phyloP scores from a whole-genome alignment of 495 filamentous ascomycete genomes.

The Penicillium cinerascens region DNA sequence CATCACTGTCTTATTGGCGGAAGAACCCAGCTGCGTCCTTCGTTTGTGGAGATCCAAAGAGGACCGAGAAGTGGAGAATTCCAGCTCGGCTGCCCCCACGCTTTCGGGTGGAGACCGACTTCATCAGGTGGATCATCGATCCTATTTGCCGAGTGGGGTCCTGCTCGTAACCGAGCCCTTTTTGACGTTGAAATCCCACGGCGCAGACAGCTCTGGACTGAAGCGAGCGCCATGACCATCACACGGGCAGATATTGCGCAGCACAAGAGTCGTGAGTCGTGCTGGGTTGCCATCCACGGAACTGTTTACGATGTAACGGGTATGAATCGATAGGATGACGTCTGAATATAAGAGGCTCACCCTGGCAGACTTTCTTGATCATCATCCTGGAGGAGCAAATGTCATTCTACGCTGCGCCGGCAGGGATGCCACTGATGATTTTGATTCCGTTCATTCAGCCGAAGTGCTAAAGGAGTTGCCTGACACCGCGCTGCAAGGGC shows the following conservation, averaged over 20 bases:
- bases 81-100: no score
- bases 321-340: constrained; percentile 1
- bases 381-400: constrained; percentile 73
- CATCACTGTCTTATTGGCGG: no score
- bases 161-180: no score
- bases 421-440: constrained; percentile 81
- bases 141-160: no score
- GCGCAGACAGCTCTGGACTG: no score
- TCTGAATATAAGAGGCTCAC: neutral
- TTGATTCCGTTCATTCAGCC: constrained; percentile 75
- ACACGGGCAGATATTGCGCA: constrained; percentile 55
- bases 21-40: neutral
- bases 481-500: constrained; percentile 15
- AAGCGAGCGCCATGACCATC: constrained; percentile 11
- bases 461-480: constrained; percentile 41
- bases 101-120: no score
- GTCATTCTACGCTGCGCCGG: constrained; percentile 85
- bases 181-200: no score
- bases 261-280: constrained; percentile 65
- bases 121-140: no score
- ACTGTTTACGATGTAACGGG: constrained; percentile 78
- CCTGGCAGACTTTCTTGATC: constrained; percentile 37
- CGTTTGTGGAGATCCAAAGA: neutral
- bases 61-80: no score
- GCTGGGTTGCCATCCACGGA: constrained; percentile 78